A percentile compares a stretch with the other conserved stretches of the same genome.
Conservation (phyloP, 306 rosid species). For the Vicia villosa region DNA sequence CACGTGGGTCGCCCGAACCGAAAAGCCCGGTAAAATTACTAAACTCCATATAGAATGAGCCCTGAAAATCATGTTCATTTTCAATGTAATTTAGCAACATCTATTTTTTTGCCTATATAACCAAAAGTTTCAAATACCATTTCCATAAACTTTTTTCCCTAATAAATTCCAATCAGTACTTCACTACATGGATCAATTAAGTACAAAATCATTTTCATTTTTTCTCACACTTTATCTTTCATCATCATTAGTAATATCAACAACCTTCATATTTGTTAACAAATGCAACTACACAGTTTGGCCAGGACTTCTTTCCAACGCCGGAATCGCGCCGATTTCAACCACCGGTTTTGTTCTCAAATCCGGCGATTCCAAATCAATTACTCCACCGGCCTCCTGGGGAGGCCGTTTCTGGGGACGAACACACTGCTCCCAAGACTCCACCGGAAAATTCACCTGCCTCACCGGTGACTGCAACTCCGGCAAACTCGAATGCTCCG, state of each 20-base stretch:
- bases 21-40: neutral
- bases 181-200: slow-evolving; percentile 33
- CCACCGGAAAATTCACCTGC: slow-evolving; percentile 53
- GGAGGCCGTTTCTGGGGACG: slow-evolving; percentile 97
- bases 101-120: neutral
- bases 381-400: slow-evolving; percentile 74
- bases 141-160: neutral
- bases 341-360: slow-evolving; percentile 73
- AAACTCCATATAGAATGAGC: neutral
- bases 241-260: slow-evolving; percentile 56
- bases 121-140: neutral
- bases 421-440: slow-evolving; percentile 31
- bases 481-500: slow-evolving; percentile 73
- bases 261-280: slow-evolving; percentile 71
- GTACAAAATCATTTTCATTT: slow-evolving; percentile 4
- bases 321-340: slow-evolving; percentile 65
- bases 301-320: slow-evolving; percentile 91
- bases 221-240: slow-evolving; percentile 37
- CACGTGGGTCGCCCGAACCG: neutral
- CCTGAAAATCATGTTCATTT: neutral
- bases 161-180: neutral
- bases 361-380: slow-evolving; percentile 57
- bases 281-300: slow-evolving; percentile 84
- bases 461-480: slow-evolving; percentile 82
- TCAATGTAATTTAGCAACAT: neutral